A percentile compares a stretch with the other conserved stretches of the same genome.
Conservation (phyloP, 202 grass and related monocot genomes). For the Hordeum pubiflorum region DNA sequence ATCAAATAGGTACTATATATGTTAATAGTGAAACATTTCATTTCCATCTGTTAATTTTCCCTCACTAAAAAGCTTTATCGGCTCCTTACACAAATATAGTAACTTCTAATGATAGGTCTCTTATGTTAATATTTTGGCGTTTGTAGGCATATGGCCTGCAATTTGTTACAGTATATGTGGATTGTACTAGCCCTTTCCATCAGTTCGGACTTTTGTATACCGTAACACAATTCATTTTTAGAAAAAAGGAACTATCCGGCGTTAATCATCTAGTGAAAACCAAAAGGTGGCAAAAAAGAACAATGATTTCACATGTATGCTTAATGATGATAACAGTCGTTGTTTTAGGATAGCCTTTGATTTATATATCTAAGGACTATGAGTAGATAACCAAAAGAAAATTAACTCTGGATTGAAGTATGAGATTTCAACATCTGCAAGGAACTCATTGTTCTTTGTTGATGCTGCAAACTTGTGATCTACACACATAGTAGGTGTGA, state of each 20-base stretch:
- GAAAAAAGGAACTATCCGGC: background rate
- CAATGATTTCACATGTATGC: background rate
- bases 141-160: background rate
- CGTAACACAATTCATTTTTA: background rate
- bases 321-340: background rate
- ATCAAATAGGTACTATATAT: background rate
- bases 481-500: background rate
- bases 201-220: no score
- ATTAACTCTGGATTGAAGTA: background rate
- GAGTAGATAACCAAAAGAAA: background rate
- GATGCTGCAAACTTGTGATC: background rate
- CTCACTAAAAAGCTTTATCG: slow-evolving; percentile 10
- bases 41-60: background rate
- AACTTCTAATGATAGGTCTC: background rate
- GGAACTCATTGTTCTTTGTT: background rate
- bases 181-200: no score
- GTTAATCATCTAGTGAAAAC: background rate
- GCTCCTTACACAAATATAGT: background rate
- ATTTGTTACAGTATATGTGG: no score
- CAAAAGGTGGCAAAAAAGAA: background rate
- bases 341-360: background rate
- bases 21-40: background rate
- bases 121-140: background rate
- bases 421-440: slow-evolving; percentile 9
- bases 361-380: background rate